A percentile compares a stretch with the other conserved stretches of the same genome.
Evolutionary conservation across 2,329 filamentous ascomycete genomes (phyloP).

Genomic region (Fusarium beomiforme): DNA sequence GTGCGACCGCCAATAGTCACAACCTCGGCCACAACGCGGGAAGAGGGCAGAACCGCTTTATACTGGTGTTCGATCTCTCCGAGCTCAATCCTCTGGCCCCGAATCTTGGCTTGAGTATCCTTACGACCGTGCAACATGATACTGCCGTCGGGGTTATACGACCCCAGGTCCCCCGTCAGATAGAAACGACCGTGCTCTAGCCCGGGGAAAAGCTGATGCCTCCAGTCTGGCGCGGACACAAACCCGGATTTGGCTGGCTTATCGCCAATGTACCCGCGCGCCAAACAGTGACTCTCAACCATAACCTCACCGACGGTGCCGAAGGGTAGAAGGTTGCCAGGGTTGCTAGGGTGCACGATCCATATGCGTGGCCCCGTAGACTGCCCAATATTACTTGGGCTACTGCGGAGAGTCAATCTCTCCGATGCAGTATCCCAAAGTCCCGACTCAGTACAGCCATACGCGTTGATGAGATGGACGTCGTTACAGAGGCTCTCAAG

Average conservation of each 20-base stretch:
- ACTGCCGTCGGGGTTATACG: neutral
- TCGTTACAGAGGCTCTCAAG: conserved; percentile 5
- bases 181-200: neutral
- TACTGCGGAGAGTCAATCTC: neutral
- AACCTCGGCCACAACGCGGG: neutral
- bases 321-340: conserved; percentile 10
- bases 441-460: conserved; percentile 7
- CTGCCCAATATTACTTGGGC: neutral
- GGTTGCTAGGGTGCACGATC: conserved; percentile 23
- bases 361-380: conserved; percentile 18
- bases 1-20: neutral
- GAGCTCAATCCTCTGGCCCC: conserved; percentile 20
- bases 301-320: conserved; percentile 19
- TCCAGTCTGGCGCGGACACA: neutral
- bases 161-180: neutral
- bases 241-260: neutral
- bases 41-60: conserved; percentile 5
- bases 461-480: conserved; percentile 19
- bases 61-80: conserved; percentile 21
- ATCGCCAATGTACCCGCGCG: conserved; percentile 10
- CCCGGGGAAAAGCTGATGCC: neutral
- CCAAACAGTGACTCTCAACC: conserved; percentile 18
- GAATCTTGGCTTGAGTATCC: conserved; percentile 8
- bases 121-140: neutral
- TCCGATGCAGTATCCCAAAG: neutral